Conservation (phyloP, 352 stramenopile species). For the Phytophthora cactorum region DNA sequence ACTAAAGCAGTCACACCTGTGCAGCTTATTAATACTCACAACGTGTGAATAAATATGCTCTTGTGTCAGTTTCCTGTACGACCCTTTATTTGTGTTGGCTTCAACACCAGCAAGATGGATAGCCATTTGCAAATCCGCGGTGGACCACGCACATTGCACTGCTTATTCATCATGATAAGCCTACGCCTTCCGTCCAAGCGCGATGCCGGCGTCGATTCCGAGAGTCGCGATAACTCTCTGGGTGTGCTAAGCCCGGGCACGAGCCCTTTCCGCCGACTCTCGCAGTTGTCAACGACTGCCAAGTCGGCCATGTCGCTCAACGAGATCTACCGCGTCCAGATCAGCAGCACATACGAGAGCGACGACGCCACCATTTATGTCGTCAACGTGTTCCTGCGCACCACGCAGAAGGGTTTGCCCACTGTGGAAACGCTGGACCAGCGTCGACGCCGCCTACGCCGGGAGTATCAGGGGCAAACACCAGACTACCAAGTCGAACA, state of each 20-base stretch:
- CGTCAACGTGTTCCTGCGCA: constrained; percentile 52
- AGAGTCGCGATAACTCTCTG: not conserved
- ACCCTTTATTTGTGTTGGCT: constrained; percentile 9
- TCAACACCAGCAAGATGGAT: constrained; percentile 17
- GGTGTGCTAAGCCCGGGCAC: constrained; percentile 9
- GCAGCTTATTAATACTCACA: not conserved
- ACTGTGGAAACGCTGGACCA: constrained; percentile 31
- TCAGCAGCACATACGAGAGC: constrained; percentile 39
- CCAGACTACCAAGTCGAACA: constrained; percentile 61
- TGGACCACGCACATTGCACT: constrained; percentile 11
- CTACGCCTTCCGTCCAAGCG: constrained; percentile 16
- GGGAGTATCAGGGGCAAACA: constrained; percentile 17
- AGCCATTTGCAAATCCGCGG: constrained; percentile 18
- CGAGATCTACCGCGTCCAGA: constrained; percentile 61
- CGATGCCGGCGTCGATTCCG: constrained; percentile 9
- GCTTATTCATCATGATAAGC: not conserved
- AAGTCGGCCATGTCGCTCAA: constrained; percentile 64
- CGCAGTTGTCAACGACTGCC: constrained; percentile 52
- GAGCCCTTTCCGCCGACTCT: constrained; percentile 30
- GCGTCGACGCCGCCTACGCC: constrained; percentile 27
- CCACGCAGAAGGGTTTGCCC: constrained; percentile 60
- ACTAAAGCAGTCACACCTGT: constrained; percentile 9
- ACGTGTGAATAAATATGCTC: not conserved
- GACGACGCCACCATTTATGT: constrained; percentile 60
- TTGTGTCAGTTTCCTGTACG: not conserved